A percentile compares a stretch with the other conserved stretches of the same genome.
Conservation (phyloP, 2,329 filamentous ascomycete genomes). For the Diaporthe vaccinii region DNA sequence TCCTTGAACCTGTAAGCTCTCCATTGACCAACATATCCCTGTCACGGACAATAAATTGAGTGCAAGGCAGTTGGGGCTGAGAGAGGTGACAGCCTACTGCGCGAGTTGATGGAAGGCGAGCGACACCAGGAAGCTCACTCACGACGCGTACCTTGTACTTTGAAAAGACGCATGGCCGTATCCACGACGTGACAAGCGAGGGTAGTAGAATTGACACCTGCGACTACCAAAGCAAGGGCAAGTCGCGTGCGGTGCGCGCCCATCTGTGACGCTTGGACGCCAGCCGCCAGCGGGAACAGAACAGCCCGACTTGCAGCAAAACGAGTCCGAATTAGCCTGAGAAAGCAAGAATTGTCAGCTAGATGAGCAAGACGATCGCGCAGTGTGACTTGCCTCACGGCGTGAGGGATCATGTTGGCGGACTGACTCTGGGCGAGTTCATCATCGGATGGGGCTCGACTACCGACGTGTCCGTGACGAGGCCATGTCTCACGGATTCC, state of each 20-base stretch:
- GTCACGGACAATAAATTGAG: neutral
- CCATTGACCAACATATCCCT: neutral
- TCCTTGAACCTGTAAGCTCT: too few species aligned
- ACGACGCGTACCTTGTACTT: neutral
- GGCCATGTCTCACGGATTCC: neutral
- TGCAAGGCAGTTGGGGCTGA: neutral
- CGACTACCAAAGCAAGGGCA: neutral
- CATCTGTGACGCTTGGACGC: neutral
- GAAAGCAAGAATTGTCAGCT: neutral
- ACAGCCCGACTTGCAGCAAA: too few species aligned
- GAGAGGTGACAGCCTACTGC: neutral
- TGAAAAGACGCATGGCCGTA: neutral
- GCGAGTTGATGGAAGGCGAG: neutral
- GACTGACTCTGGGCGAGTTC: neutral
- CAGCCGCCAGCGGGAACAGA: neutral
- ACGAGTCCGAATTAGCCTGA: neutral
- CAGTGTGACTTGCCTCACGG: neutral
- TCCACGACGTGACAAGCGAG: neutral
- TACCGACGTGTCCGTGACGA: neutral
- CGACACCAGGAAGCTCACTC: neutral
- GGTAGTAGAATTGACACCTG: neutral
- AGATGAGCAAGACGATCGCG: neutral
- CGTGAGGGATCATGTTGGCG: neutral
- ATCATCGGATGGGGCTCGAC: neutral
- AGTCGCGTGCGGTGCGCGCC: neutral